A percentile compares a stretch with the other conserved stretches of the same genome.
Evolutionary conservation across 257 asterid genomes (phyloP).

Genomic region (Phtheirospermum japonicum): DNA sequence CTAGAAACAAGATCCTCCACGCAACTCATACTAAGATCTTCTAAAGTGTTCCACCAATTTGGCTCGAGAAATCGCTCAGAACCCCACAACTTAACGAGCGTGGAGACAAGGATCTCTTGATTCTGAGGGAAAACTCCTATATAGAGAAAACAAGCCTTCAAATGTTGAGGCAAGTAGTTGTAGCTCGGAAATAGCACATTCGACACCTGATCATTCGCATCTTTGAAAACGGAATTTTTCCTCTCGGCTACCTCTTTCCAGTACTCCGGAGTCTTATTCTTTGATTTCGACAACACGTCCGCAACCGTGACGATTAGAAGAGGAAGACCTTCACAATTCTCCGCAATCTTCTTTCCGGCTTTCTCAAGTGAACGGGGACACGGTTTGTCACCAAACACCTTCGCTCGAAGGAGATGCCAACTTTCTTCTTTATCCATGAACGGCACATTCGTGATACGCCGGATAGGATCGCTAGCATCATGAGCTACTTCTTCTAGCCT

Average conservation of each 20-base stretch:
- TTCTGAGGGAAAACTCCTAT: constrained; percentile 10
- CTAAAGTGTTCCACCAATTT: neutral
- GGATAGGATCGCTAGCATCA: neutral
- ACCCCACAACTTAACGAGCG: constrained; percentile 6
- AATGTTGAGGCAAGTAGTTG: constrained; percentile 16
- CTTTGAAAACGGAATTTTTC: neutral
- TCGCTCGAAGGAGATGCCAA: constrained; percentile 21
- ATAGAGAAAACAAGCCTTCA: constrained; percentile 25
- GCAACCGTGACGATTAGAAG: constrained; percentile 23
- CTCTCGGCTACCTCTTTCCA: constrained; percentile 23
- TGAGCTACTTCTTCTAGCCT: neutral
- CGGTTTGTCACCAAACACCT: neutral
- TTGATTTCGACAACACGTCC: neutral
- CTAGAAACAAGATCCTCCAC: constrained; percentile 3
- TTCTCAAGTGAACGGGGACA: constrained; percentile 19
- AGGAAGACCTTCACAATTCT: constrained; percentile 29
- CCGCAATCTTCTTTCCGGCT: constrained; percentile 22
- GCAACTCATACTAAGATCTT: neutral
- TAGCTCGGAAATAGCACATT: constrained; percentile 23
- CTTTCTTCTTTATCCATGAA: constrained; percentile 8
- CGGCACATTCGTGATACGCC: no score
- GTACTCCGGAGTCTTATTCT: neutral
- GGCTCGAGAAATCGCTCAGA: constrained; percentile 18
- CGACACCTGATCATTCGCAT: neutral
- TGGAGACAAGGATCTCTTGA: neutral